Percentiles rank a stretch among this genome's conserved stretches.
Conservation (phyloP, 2,329 filamentous ascomycete genomes). For the Triangularia verruculosa region DNA sequence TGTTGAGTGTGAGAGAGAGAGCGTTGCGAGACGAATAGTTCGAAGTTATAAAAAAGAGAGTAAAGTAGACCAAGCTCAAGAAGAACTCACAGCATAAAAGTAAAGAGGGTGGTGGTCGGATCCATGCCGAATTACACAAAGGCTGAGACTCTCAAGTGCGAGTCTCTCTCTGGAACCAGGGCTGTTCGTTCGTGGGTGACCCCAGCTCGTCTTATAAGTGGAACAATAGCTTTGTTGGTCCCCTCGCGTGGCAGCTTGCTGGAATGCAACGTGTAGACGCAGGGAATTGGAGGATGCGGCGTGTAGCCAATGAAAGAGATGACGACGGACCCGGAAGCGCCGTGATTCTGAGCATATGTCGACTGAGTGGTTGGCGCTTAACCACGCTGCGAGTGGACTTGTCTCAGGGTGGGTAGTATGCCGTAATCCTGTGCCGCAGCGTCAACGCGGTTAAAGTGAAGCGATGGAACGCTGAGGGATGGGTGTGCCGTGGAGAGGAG, state of each 20-base stretch:
- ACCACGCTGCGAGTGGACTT: slow-evolving; percentile 10
- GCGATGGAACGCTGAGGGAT: slow-evolving; percentile 6
- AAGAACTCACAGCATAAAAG: slow-evolving; percentile 63
- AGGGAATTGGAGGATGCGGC: slow-evolving; percentile 30
- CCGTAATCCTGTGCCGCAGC: slow-evolving; percentile 6
- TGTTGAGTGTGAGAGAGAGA: slow-evolving; percentile 13
- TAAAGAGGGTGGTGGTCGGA: slow-evolving; percentile 63
- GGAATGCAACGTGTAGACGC: slow-evolving; percentile 25
- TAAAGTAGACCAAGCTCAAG: slow-evolving; percentile 7
- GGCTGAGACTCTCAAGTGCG: background rate
- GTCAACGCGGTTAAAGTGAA: slow-evolving; percentile 1
- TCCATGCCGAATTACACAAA: slow-evolving; percentile 43
- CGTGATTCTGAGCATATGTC: slow-evolving; percentile 29
- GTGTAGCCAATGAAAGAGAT: slow-evolving; percentile 30
- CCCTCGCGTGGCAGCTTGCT: background rate
- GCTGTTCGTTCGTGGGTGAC: slow-evolving; percentile 7
- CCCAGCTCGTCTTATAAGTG: slow-evolving; percentile 18
- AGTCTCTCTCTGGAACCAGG: background rate
- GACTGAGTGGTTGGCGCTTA: slow-evolving; percentile 35
- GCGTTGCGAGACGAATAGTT: slow-evolving; percentile 21
- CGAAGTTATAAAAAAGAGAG: background rate
- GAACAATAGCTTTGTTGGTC: background rate
- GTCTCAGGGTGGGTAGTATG: background rate
- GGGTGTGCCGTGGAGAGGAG: background rate
- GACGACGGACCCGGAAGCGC: slow-evolving; percentile 31